These are phyloP conservation scores for Escovopsis weberi DNA, from an alignment of 2,329 filamentous ascomycete species.

Conservation along the genomic window DNA sequence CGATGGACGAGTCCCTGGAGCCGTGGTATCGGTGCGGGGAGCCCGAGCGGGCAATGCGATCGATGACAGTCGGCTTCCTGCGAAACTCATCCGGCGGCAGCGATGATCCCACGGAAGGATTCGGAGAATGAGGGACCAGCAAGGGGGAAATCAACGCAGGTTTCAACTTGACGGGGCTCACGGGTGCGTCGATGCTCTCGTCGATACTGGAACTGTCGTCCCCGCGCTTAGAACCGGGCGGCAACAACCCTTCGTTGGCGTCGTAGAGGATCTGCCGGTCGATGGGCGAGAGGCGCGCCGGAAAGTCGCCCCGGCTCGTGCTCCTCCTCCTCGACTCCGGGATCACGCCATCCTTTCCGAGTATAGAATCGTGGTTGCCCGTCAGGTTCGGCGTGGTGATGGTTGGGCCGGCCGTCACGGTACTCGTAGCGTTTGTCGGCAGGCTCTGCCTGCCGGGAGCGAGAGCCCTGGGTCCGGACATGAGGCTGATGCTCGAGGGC, in stretches of 20 bases:
- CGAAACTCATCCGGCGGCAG: slow-evolving; percentile 24
- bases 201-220: slow-evolving; percentile 33
- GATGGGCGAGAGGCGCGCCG: slow-evolving; percentile 19
- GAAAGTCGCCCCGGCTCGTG: slow-evolving; percentile 27
- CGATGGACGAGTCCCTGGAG: slow-evolving; percentile 45
- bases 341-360: slow-evolving; percentile 28
- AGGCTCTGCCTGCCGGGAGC: slow-evolving; percentile 24
- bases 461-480: slow-evolving; percentile 27
- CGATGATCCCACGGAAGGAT: slow-evolving; percentile 20
- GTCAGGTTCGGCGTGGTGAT: slow-evolving; percentile 34
- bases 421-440: slow-evolving; percentile 27
- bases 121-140: slow-evolving; percentile 22
- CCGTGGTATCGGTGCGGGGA: slow-evolving; percentile 24
- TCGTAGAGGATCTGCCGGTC: slow-evolving; percentile 24
- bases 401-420: slow-evolving; percentile 26
- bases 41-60: slow-evolving; percentile 36
- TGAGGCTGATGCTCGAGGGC: slow-evolving; percentile 32
- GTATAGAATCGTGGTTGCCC: slow-evolving; percentile 23
- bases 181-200: slow-evolving; percentile 27
- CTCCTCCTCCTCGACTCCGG: slow-evolving; percentile 25
- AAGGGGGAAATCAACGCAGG: slow-evolving; percentile 18
- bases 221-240: slow-evolving; percentile 18
- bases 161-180: slow-evolving; percentile 23
- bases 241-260: slow-evolving; percentile 19
- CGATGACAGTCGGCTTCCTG: slow-evolving; percentile 36